Percentiles rank a stretch among this genome's conserved stretches.
These are phyloP conservation scores for Lizanozyma gosingica DNA, from an alignment of 1,139 yeast genomes.

Conservation along the genomic window DNA sequence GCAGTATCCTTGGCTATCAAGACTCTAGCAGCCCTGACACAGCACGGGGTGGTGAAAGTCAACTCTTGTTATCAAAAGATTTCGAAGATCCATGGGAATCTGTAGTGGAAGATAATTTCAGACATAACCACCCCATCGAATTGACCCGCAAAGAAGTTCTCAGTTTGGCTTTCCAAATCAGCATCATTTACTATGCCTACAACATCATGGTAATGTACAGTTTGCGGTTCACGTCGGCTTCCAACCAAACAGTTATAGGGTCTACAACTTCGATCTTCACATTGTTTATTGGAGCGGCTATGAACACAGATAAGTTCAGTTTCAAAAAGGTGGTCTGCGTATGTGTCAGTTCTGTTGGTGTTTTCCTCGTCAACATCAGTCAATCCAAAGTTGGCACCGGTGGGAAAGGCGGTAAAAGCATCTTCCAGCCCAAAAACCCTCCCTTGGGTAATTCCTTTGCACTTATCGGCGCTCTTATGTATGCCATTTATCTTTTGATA, in stretches of 20 bases:
- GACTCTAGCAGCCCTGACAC: not conserved
- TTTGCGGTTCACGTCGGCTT: conserved; percentile 42
- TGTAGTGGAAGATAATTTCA: not conserved
- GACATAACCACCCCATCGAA: conserved; percentile 12
- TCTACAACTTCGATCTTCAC: conserved; percentile 47
- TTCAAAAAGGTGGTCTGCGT: conserved; percentile 36
- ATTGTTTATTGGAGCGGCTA: conserved; percentile 30
- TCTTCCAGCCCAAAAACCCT: conserved; percentile 29
- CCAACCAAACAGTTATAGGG: conserved; percentile 43
- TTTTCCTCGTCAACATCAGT: conserved; percentile 36
- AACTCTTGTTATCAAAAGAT: not conserved
- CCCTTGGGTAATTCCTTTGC: conserved; percentile 39
- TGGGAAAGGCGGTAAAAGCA: conserved; percentile 7
- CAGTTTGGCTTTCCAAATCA: conserved; percentile 27
- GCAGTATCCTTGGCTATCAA: conserved; percentile 1
- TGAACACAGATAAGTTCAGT: conserved; percentile 34
- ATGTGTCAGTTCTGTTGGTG: conserved; percentile 37
- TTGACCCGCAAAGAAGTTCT: conserved; percentile 24
- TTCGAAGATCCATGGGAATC: conserved; percentile 1
- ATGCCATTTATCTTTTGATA: conserved; percentile 35
- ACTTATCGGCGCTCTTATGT: conserved; percentile 36
- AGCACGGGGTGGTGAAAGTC: conserved; percentile 1
- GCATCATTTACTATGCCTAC: conserved; percentile 34
- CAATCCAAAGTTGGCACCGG: conserved; percentile 13
- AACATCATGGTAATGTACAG: conserved; percentile 32